Conservation (phyloP, 495 filamentous ascomycete species). For the Podospora bellae-mahoneyi region DNA sequence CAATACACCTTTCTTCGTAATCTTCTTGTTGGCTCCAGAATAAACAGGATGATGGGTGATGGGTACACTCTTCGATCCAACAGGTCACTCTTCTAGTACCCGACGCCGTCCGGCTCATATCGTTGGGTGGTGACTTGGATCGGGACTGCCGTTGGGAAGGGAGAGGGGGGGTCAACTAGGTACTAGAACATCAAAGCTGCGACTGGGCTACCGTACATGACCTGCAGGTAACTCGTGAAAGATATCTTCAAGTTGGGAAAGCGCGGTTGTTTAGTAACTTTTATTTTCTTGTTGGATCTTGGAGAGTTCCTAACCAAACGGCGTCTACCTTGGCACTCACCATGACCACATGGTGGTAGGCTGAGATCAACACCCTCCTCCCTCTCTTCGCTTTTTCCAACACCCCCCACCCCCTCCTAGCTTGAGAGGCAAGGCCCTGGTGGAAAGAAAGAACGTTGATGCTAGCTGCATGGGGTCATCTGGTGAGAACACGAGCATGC, state of each 20-base stretch:
- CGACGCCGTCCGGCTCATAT: background rate
- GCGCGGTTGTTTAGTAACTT: background rate
- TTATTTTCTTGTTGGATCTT: constrained; percentile 6
- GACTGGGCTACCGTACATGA: constrained; percentile 9
- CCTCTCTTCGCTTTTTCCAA: background rate
- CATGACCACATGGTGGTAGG: background rate
- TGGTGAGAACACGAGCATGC: background rate
- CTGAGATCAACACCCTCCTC: background rate
- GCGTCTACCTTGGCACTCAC: constrained; percentile 4
- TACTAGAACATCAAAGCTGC: background rate
- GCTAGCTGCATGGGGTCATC: background rate
- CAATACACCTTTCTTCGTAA: background rate
- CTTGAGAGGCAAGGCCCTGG: background rate
- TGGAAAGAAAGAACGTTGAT: background rate
- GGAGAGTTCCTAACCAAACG: background rate
- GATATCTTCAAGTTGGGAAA: constrained; percentile 16
- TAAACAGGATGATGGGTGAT: background rate
- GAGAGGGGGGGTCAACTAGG: background rate
- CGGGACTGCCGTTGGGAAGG: background rate
- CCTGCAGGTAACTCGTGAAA: constrained; percentile 4
- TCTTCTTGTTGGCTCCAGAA: constrained; percentile 8
- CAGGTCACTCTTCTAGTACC: background rate
- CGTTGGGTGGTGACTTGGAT: background rate
- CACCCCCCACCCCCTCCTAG: no score
- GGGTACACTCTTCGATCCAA: constrained; percentile 4